These are phyloP conservation scores for Fusarium newnesense DNA, from an alignment of 2,329 filamentous ascomycete genomes.

Conservation along the genomic window DNA sequence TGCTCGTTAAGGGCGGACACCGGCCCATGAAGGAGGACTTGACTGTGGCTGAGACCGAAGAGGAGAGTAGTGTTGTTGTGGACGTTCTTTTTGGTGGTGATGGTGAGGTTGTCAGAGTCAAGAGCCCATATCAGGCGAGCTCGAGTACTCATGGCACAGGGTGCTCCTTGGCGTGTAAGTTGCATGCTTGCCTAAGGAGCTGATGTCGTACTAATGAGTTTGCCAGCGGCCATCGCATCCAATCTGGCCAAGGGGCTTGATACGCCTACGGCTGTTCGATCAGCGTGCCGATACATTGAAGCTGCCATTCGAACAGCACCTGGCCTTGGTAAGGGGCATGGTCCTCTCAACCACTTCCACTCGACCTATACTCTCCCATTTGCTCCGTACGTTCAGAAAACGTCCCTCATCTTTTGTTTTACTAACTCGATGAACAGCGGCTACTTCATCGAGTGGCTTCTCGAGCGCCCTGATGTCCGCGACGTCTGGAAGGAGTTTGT, in stretches of 20 bases:
- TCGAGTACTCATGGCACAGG: constrained; percentile 94
- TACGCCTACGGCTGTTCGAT: constrained; percentile 69
- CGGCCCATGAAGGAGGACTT: constrained; percentile 76
- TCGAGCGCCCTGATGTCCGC: constrained; percentile 79
- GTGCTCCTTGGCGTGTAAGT: constrained; percentile 87
- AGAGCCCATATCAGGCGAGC: constrained; percentile 76
- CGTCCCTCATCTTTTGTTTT: accelerated
- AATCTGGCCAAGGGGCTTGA: constrained; percentile 71
- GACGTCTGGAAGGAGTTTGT: constrained; percentile 79
- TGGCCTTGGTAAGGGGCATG: constrained; percentile 72
- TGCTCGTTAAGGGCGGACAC: constrained; percentile 92
- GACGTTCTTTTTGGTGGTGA: constrained; percentile 78
- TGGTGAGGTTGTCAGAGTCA: constrained; percentile 67
- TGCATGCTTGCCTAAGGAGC: neutral
- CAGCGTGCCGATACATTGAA: constrained; percentile 77
- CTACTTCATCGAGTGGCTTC: constrained; percentile 84
- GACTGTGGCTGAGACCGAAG: constrained; percentile 65
- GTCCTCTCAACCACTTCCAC: constrained; percentile 83
- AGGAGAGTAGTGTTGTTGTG: constrained; percentile 74
- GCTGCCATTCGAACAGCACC: constrained; percentile 74
- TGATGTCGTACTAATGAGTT: neutral
- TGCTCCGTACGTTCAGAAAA: constrained; percentile 59
- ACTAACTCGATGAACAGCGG: constrained; percentile 59
- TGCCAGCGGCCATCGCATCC: constrained; percentile 76
- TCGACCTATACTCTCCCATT: constrained; percentile 76